Percentiles rank a stretch among this genome's conserved stretches.
Conservation (phyloP, 2,329 filamentous ascomycete genomes). For the Alternaria ethzedia region DNA sequence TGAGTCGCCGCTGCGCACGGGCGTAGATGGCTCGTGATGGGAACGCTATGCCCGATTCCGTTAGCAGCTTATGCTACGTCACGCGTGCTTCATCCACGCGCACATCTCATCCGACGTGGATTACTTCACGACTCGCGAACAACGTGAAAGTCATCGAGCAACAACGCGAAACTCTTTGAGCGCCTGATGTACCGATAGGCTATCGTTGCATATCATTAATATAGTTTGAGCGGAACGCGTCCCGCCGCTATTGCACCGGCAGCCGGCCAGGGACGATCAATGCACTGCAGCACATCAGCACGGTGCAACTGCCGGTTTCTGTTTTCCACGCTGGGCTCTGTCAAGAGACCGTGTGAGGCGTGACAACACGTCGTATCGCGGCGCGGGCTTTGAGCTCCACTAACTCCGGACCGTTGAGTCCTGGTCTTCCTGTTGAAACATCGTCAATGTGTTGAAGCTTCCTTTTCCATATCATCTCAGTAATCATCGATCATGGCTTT, state of each 20-base stretch:
- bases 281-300: background rate
- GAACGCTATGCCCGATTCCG: constrained; percentile 2
- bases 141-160: background rate
- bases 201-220: background rate
- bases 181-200: background rate
- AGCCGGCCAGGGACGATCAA: background rate
- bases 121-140: background rate
- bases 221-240: background rate
- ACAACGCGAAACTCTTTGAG: no score
- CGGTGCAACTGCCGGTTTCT: background rate
- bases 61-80: constrained; percentile 5
- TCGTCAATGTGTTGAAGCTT: constrained; percentile 1
- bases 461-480: background rate
- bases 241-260: background rate
- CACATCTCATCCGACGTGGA: constrained; percentile 6
- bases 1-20: constrained; percentile 26
- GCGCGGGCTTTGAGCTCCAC: background rate
- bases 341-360: background rate
- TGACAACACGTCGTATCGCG: background rate
- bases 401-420: background rate
- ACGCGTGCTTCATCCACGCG: constrained; percentile 12
- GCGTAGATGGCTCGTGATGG: constrained; percentile 19
- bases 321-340: background rate
- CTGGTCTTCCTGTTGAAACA: background rate
- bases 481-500: constrained; percentile 17